Evolutionary conservation across 2,329 filamentous ascomycete genomes (phyloP).

Genomic region (Sporothrix brunneoviolacea): DNA sequence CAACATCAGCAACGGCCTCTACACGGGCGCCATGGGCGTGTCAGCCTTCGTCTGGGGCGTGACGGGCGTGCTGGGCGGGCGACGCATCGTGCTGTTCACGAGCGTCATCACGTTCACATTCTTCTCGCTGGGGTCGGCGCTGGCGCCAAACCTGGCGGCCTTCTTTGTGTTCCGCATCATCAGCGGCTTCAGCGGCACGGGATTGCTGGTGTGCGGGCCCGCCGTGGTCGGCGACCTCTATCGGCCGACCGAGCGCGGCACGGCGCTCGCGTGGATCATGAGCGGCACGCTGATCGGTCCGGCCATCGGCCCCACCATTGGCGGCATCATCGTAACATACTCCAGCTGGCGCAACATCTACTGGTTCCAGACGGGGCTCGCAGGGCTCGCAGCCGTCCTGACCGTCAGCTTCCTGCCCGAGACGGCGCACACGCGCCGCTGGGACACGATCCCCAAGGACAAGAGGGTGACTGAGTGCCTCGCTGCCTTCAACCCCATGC

Average conservation of each 20-base stretch:
- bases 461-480: constrained; percentile 46
- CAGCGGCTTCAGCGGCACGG: constrained; percentile 62
- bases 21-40: constrained; percentile 12
- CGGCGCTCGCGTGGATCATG: constrained; percentile 59
- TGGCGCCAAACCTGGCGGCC: constrained; percentile 56
- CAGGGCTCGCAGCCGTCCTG: constrained; percentile 45
- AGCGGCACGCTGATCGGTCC: constrained; percentile 60
- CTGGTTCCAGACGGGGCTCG: constrained; percentile 60
- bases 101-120: constrained; percentile 44
- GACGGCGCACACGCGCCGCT: constrained; percentile 44
- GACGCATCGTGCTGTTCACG: constrained; percentile 19
- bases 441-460: constrained; percentile 3
- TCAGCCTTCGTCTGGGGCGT: constrained; percentile 10
- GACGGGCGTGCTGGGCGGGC: constrained; percentile 5
- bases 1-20: constrained; percentile 13
- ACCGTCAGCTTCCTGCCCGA: constrained; percentile 58
- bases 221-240: constrained; percentile 48
- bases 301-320: constrained; percentile 52
- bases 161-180: constrained; percentile 65
- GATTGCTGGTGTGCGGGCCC: constrained; percentile 59
- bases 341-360: constrained; percentile 65
- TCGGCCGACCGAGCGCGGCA: constrained; percentile 49
- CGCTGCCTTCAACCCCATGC: constrained; percentile 50
- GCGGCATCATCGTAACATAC: too few relatives aligned
- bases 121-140: constrained; percentile 57